Evolutionary conservation across 495 filamentous ascomycete genomes (phyloP).

Genomic region (Margaritispora aquatica): DNA sequence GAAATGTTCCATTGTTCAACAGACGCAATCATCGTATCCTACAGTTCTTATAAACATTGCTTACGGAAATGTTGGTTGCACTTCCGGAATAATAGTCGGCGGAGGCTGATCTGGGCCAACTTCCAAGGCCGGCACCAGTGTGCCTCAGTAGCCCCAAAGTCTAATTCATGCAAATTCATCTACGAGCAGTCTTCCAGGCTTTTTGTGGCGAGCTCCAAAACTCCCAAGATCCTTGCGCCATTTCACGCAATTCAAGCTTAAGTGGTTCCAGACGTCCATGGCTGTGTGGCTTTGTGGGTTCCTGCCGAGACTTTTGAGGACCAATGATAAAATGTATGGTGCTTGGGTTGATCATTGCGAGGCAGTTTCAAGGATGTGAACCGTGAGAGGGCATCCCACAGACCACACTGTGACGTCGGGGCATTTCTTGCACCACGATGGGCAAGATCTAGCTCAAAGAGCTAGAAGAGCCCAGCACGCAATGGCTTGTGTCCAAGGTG

Average conservation of each 20-base stretch:
- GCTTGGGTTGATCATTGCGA: neutral
- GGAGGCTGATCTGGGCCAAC: neutral
- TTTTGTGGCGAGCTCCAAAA: too few species aligned
- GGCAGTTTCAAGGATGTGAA: neutral
- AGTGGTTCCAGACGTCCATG: neutral
- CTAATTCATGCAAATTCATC: too few species aligned
- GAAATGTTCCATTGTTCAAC: too few species aligned
- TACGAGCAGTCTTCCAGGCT: too few species aligned
- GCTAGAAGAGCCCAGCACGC: neutral
- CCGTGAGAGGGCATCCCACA: neutral
- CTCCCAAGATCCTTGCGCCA: too few species aligned
- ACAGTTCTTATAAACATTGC: too few species aligned
- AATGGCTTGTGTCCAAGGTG: neutral
- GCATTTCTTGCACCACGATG: neutral
- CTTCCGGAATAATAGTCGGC: neutral
- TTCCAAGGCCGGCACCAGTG: neutral
- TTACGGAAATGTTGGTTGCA: too few species aligned
- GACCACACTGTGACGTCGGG: neutral
- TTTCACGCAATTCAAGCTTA: neutral
- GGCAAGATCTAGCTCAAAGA: neutral
- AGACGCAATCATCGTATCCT: too few species aligned
- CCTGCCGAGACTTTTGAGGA: too few species aligned
- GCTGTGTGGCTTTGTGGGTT: neutral
- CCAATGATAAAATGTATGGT: too few species aligned
- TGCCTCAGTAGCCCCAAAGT: neutral